Base-by-base conservation (phyloP, 768 basidiomycete genomes). In the Phaffia tasmanica region DNA sequence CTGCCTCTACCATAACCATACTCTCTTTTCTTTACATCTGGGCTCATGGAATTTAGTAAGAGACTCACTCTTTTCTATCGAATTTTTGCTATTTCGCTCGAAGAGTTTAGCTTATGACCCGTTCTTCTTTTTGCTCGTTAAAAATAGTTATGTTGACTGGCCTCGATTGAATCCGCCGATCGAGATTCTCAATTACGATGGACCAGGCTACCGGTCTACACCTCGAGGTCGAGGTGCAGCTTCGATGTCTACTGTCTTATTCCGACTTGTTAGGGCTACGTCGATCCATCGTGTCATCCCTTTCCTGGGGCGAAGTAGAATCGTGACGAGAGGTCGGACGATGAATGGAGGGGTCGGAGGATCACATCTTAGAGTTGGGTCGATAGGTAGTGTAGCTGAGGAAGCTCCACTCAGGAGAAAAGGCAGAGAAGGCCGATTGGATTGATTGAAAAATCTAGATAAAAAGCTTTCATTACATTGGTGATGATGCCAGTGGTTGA, bases 91-190 rank as follows among this genome's bases (percentile, higher is more conserved):
- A 16, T 25, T n/a, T 49, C 35, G 51, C 18, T 49, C 9, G 2
- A 32, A 19, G 30, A 53, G 1, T 47, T 21, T n/a, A 29, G 58
- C 16, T 21, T 29, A 32, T 54, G 50, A 23, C 42, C 55, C 19
- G 29, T 25, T 3, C n/a, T 8, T 9, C 30, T 2, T 50, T 27
- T 70, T 85, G 72, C 76, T 83, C n/a, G 82, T 94, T 76, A 94
- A 93, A 48, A 85, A 93, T 70, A 88, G 91, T 69, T 99, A 95
- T 74, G 94, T 99, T 63, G 83, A 87, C 19, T 97, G 92, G 89
- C 95, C 95, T 16, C 83, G 86, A 15, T 81, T 99, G 63, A 82
- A 87, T 70, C 87, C 89, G 0, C 84, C 86, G 4, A 79, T 79
- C 32, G 88, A 90, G 65, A 79, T 85, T 61, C 86, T 98, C 64